Conservation (phyloP, 2,329 filamentous ascomycete species). For the Dactylellina parvicollis region DNA sequence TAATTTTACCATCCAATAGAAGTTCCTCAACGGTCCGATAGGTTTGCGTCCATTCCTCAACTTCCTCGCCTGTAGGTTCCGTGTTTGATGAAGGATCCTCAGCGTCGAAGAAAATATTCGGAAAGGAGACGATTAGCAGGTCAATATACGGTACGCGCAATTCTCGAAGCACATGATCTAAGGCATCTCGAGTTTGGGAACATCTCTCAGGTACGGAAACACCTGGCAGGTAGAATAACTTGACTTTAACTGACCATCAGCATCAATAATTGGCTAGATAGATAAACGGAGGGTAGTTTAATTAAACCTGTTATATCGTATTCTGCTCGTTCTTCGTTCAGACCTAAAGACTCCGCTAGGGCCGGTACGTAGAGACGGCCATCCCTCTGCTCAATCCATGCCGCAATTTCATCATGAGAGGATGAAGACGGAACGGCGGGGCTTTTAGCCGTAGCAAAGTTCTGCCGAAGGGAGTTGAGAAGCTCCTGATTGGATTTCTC, state of each 20-base stretch:
- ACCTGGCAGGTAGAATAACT: slow-evolving; percentile 88
- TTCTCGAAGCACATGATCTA: slow-evolving; percentile 82
- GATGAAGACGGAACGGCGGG: slow-evolving; percentile 60
- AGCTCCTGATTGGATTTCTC: slow-evolving; percentile 93
- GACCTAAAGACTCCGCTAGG: slow-evolving; percentile 66
- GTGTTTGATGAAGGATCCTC: slow-evolving; percentile 67
- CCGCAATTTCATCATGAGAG: slow-evolving; percentile 58
- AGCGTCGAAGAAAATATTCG: slow-evolving; percentile 90
- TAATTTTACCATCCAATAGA: slow-evolving; percentile 75
- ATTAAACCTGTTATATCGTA: slow-evolving; percentile 67
- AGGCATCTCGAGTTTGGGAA: slow-evolving; percentile 78
- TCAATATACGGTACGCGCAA: slow-evolving; percentile 80
- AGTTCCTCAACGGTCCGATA: slow-evolving; percentile 73
- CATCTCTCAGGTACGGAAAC: slow-evolving; percentile 73
- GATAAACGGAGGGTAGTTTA: background rate
- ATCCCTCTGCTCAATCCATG: slow-evolving; percentile 58
- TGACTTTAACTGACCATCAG: slow-evolving; percentile 83
- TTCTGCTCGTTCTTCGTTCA: slow-evolving; percentile 81
- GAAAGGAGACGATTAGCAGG: slow-evolving; percentile 90
- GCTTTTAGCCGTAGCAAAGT: slow-evolving; percentile 67
- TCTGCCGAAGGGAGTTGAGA: slow-evolving; percentile 84
- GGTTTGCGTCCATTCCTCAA: slow-evolving; percentile 54
- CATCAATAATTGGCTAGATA: background rate
- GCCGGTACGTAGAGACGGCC: slow-evolving; percentile 37
- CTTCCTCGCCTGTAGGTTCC: slow-evolving; percentile 59